Base-by-base conservation (phyloP, 176 grass and related monocot species). In the Microstegium vimineum region DNA sequence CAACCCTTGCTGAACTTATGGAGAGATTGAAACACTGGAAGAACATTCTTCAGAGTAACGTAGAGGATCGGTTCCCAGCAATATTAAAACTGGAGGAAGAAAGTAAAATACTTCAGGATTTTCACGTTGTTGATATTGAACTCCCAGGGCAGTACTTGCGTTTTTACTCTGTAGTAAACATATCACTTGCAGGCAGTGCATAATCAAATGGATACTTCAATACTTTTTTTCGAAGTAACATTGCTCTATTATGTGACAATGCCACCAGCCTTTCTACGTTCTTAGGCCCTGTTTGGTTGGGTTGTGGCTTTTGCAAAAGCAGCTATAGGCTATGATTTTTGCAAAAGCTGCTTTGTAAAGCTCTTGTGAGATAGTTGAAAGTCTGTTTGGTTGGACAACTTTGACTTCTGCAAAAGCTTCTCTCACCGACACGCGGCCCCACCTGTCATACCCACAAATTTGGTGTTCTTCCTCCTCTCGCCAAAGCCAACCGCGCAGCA, bases 11-110 rank as follows among this genome's bases (percentile, higher is more conserved):
- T 69, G 93, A 99, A 73, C 80, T 99, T 69, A 99, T 93, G 22
- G 91, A 95, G 80, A 88, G 96, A 76, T 75, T 99, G 77, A 99
- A 99, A 85, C 93, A 99, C 81, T 99, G 96, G 96, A 99, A 99
- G 85, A 99, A 95, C 86, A 25, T 99, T 90, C 90, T 99, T 65
- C 96, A 99, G 87, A 90, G 96, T 84, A 99, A 99, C 75, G 96
- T 99, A 62, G 96, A 99, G 74, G 96, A 99, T 69, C 83, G 91
- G 73, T 99, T 99, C 73, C 93, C 96, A 86, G 96, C 96, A 79
- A 78, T 95, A 80, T 81, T 99, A 64, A 99, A 99, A 82, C 87
- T 99, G 62, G 96, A 99, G 82, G 93, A 99, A 84, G 96, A 99
- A 87, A 99, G 96, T 88, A 99, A 94, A 93, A 82, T 90, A 86